Evolutionary conservation across 805 yeast species (phyloP).

Genomic region (Starmerella khaoyaiensis): DNA sequence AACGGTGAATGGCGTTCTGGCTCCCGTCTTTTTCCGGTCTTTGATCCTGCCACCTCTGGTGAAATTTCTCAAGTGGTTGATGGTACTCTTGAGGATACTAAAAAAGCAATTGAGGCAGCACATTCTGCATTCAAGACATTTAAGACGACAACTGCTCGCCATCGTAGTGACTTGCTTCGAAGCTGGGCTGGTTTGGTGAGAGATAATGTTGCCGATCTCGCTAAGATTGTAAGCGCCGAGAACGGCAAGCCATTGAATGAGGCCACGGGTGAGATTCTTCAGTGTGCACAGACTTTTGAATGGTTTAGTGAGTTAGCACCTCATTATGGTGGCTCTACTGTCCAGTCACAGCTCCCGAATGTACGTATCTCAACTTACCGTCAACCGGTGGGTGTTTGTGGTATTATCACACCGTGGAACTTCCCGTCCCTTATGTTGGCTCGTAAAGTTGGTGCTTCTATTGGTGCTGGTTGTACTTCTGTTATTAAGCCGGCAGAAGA

Average conservation of each 20-base stretch:
- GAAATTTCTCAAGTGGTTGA: constrained; percentile 46
- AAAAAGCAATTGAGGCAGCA: constrained; percentile 45
- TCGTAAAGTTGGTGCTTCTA: constrained; percentile 59
- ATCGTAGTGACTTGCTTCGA: constrained; percentile 41
- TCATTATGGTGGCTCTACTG: constrained; percentile 51
- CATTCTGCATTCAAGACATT: constrained; percentile 39
- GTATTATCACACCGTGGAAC: constrained; percentile 74
- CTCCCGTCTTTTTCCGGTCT: constrained; percentile 43
- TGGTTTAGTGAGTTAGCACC: constrained; percentile 79
- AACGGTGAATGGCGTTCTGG: constrained; percentile 62
- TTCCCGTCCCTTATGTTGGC: constrained; percentile 73
- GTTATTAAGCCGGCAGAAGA: constrained; percentile 68
- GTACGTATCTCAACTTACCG: constrained; percentile 43
- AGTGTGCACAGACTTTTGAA: constrained; percentile 66
- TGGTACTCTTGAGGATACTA: constrained; percentile 37
- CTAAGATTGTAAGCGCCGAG: constrained; percentile 49
- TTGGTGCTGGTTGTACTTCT: constrained; percentile 69
- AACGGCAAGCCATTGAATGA: constrained; percentile 65
- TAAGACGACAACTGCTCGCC: constrained; percentile 42
- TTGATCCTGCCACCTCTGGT: constrained; percentile 59
- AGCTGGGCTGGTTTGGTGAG: constrained; percentile 42
- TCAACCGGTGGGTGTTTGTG: constrained; percentile 75
- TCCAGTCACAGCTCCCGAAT: constrained; percentile 39
- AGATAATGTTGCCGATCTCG: constrained; percentile 52
- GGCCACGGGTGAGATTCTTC: constrained; percentile 54